Conservation (phyloP, 164 flowering plant genomes). For the Buxus sempervirens region DNA sequence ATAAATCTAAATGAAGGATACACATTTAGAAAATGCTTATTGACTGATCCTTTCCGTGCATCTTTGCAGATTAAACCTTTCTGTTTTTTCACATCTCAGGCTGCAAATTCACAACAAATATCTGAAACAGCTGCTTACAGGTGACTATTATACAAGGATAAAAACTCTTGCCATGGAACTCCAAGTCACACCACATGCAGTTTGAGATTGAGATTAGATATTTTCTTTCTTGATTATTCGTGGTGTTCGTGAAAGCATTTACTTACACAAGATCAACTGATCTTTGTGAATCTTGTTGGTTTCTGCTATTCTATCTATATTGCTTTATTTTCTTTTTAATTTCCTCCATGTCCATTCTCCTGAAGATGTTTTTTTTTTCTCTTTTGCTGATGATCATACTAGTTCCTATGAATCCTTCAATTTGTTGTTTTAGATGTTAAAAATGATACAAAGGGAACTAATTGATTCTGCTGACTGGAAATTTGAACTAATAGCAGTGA, state of each 20-base stretch:
- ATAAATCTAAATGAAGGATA: background rate
- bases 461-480: background rate
- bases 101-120: constrained; percentile 28
- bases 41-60: background rate
- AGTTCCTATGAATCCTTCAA: background rate
- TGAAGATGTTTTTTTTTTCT: too few relatives aligned
- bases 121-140: constrained; percentile 22
- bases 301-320: too few relatives aligned
- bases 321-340: too few relatives aligned
- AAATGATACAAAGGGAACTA: background rate
- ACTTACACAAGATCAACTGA: background rate
- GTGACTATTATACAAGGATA: constrained; percentile 12
- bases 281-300: background rate
- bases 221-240: background rate
- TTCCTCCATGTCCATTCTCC: too few relatives aligned
- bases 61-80: constrained; percentile 23
- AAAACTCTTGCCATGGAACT: background rate
- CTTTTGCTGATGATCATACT: too few relatives aligned
- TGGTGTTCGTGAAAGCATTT: background rate
- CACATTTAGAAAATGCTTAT: too few relatives aligned
- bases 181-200: background rate
- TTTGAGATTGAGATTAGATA: background rate
- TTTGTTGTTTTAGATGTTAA: background rate
- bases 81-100: constrained; percentile 19
- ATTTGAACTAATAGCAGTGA: constrained; percentile 14